Conservation (phyloP, 805 yeast species). For the Myxozyma lipomycoides region DNA sequence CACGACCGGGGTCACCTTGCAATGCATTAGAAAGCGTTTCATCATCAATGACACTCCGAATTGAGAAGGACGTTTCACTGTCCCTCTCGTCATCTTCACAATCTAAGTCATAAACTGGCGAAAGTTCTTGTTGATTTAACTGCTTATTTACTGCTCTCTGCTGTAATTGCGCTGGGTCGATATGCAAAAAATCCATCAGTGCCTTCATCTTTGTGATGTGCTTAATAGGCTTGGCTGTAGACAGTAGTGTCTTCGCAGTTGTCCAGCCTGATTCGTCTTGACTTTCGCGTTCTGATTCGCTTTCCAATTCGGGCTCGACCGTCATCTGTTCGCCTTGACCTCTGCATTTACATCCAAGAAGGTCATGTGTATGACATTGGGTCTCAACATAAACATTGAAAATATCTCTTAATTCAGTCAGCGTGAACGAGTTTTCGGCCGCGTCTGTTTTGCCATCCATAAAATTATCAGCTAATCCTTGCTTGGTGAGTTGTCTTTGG, state of each 20-base stretch:
- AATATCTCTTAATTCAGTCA: slow-evolving; percentile 65
- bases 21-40: neutral
- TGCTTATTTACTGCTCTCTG: neutral
- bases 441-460: slow-evolving; percentile 41
- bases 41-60: neutral
- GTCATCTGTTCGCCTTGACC: slow-evolving; percentile 41
- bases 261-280: slow-evolving; percentile 44
- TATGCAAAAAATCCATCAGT: slow-evolving; percentile 59
- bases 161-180: slow-evolving; percentile 56
- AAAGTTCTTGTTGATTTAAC: neutral
- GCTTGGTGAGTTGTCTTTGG: slow-evolving; percentile 85
- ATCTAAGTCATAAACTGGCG: neutral
- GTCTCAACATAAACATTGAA: slow-evolving; percentile 56
- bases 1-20: neutral
- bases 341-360: slow-evolving; percentile 46
- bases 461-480: slow-evolving; percentile 70
- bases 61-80: neutral
- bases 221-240: slow-evolving; percentile 30
- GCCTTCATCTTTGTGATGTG: slow-evolving; percentile 53
- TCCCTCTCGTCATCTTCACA: neutral
- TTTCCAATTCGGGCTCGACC: slow-evolving; percentile 23
- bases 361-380: slow-evolving; percentile 69
- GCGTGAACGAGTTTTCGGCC: slow-evolving; percentile 57
- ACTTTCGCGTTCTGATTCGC: slow-evolving; percentile 32
- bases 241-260: slow-evolving; percentile 51